Base-by-base conservation (phyloP, 352 stramenopile species). In the Pythium insidiosum region DNA sequence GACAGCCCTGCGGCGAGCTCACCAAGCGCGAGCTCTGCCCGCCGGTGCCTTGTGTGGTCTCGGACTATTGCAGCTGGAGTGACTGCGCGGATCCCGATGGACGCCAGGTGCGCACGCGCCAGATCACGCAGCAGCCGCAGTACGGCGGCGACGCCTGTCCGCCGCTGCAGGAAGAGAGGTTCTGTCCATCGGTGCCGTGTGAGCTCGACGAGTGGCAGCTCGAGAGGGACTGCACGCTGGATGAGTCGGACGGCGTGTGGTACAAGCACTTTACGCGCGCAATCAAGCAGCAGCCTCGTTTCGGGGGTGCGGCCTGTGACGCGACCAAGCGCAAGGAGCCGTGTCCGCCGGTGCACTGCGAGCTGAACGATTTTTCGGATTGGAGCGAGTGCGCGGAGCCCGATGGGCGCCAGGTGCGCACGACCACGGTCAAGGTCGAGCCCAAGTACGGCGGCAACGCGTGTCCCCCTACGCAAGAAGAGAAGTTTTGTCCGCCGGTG, bases 21-120 rank as follows among this genome's bases (percentile, higher is more conserved):
- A 43, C 29, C 6, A 58, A 81, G 23, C 38, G 60, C 15, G 65
- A 63, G 22, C 30, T 50, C 1, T 82, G 72, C 38, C 57, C 71
- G 4, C 56, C 72, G 0, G 58, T 81, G 1, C 45, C 75, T 47
- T 86, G 70, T 15, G 39, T 40, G 1, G 45, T 82, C n/a, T 60
- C 68, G 16, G 53, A 61, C 0, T 82, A 62, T 66, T 37, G 46
- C 0, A 19, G 47, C 0, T 83, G 73, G 73, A 67, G 46, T 20
- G 47, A 44, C 7, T 85, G 74, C 37, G 47, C 77, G 23, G 16
- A 58, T 4, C 24, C 40, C 19, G 67, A 67, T 1, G 71, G 68
- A 1, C 25, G 72, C 21, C 66, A 58, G 7, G 63, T 42, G 5
- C 58, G 66, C 23, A 56, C 43, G 2, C 66, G 51, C 3, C 3